Conservation (phyloP, 2,329 filamentous ascomycete species). For the Metarhizium robertsii region DNA sequence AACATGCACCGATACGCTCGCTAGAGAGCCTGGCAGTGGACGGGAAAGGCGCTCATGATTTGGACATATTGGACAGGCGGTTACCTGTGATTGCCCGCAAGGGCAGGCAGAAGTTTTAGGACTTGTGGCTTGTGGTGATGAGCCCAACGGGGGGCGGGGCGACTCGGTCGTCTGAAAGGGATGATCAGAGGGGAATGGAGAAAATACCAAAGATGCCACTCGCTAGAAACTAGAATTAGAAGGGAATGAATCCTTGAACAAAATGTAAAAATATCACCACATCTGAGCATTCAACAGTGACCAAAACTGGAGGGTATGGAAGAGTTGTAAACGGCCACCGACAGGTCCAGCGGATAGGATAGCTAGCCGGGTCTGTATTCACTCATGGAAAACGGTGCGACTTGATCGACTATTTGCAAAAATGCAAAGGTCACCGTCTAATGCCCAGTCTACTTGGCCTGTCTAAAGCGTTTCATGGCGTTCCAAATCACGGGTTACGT, state of each 20-base stretch:
- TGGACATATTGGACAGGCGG: constrained; percentile 1
- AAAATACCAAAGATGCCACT: constrained; percentile 29
- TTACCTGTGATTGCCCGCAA: not conserved
- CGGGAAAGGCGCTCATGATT: constrained; percentile 10
- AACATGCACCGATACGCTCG: constrained; percentile 24
- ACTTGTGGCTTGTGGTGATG: not conserved
- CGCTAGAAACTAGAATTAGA: constrained; percentile 26
- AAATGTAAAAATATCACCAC: not conserved
- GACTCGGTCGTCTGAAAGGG: constrained; percentile 3
- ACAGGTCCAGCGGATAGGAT: too few species aligned
- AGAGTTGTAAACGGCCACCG: too few species aligned
- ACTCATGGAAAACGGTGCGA: too few species aligned
- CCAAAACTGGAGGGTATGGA: too few species aligned
- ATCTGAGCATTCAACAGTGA: not conserved
- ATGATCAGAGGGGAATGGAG: constrained; percentile 16
- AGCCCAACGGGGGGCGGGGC: not conserved
- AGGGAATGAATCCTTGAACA: constrained; percentile 15
- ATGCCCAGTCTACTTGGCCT: too few species aligned
- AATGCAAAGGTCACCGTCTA: too few species aligned
- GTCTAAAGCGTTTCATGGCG: too few species aligned
- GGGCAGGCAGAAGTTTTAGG: not conserved
- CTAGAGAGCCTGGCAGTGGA: constrained; percentile 18
- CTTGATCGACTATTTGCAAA: too few species aligned
- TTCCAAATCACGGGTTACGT: too few species aligned
- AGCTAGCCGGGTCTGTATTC: too few species aligned